Percentiles rank a stretch among this genome's conserved stretches.
These are phyloP conservation scores for Cercospora brassicicola DNA, from an alignment of 2,329 filamentous ascomycete genomes.

Conservation along the genomic window DNA sequence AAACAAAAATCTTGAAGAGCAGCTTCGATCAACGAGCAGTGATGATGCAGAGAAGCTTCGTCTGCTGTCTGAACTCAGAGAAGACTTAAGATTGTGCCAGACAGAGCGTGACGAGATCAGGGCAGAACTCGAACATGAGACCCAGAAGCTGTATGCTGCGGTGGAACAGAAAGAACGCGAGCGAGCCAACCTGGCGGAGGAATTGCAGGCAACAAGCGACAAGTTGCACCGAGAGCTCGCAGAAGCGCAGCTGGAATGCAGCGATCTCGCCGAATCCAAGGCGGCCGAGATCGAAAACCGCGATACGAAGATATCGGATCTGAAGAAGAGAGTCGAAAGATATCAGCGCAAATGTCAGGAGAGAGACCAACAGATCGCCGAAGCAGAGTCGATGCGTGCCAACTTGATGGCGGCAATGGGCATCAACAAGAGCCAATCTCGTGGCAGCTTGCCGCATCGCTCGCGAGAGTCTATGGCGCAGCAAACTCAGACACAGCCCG, in stretches of 20 bases:
- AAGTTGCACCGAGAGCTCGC: constrained; percentile 6
- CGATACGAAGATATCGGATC: constrained; percentile 26
- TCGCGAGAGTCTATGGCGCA: constrained; percentile 20
- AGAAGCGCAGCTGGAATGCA: neutral
- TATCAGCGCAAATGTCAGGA: constrained; percentile 38
- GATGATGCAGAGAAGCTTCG: constrained; percentile 17
- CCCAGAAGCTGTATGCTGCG: constrained; percentile 45
- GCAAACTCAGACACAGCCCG: constrained; percentile 15
- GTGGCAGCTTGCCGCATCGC: constrained; percentile 24
- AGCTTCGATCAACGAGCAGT: constrained; percentile 16
- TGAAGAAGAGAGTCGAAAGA: constrained; percentile 33
- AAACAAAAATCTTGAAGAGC: constrained; percentile 20
- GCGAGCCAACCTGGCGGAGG: neutral
- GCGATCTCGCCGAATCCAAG: neutral
- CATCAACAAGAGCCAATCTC: constrained; percentile 22
- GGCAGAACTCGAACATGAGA: constrained; percentile 29
- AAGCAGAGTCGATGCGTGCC: constrained; percentile 42
- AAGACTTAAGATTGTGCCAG: constrained; percentile 22
- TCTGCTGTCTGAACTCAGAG: constrained; percentile 13
- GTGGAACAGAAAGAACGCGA: constrained; percentile 30
- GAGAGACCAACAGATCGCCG: constrained; percentile 41
- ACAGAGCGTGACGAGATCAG: constrained; percentile 6
- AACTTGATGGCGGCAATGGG: constrained; percentile 44
- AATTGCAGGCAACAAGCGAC: neutral
- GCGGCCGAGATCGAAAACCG: constrained; percentile 12